Evolutionary conservation across 1,284 basidiomycete genomes (phyloP).

Genomic region (Fomitopsis schrenkii): DNA sequence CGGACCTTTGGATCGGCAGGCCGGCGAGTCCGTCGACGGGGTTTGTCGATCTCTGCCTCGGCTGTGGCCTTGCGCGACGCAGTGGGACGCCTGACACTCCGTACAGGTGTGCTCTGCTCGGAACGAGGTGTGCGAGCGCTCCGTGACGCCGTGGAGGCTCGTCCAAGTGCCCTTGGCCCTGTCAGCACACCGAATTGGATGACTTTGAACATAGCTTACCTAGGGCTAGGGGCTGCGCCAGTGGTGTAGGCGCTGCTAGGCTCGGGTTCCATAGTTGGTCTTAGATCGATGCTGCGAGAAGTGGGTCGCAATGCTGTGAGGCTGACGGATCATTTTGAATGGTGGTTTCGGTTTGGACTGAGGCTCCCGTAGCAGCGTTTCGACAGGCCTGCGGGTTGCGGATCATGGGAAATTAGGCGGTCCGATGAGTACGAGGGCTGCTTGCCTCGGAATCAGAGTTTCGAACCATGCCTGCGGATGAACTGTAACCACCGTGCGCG

Average conservation of each 20-base stretch:
- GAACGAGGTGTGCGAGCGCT: not conserved
- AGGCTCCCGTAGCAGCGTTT: not conserved
- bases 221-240: not conserved
- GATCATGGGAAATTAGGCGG: not conserved
- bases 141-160: not conserved
- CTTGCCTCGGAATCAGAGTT: not conserved
- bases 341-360: not conserved
- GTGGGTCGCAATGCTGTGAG: not conserved
- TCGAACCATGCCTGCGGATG: not conserved
- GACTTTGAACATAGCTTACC: not conserved
- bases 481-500: not conserved
- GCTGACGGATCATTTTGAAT: not conserved
- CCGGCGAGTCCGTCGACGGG: not conserved
- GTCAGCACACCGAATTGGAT: not conserved
- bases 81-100: not conserved
- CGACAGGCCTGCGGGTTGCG: not conserved
- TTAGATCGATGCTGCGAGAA: not conserved
- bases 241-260: not conserved
- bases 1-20: not conserved
- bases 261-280: not conserved
- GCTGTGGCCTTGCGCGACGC: not conserved
- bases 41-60: not conserved
- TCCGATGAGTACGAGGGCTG: not conserved
- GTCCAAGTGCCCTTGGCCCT: conserved; percentile 1
- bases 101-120: not conserved